Evolutionary conservation across 2,329 filamentous ascomycete genomes (phyloP).

Genomic region (Bipolaris bicolor): DNA sequence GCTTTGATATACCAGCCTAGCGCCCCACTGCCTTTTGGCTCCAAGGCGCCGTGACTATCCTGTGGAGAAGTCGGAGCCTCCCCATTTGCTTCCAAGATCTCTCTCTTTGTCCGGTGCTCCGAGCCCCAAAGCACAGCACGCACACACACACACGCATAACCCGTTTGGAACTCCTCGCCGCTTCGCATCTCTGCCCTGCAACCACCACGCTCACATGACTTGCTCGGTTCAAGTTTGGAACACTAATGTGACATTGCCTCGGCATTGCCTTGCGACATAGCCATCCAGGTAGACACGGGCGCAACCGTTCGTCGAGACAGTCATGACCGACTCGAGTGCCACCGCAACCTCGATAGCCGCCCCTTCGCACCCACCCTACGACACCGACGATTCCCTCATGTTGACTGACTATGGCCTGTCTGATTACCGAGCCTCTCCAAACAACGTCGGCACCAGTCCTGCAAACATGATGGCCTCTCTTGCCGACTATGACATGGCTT

Average conservation of each 20-base stretch:
- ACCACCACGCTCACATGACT: conserved; percentile 9
- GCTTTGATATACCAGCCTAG: conserved; percentile 20
- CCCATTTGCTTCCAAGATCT: conserved; percentile 7
- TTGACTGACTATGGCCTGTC: conserved; percentile 45
- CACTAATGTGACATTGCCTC: conserved; percentile 32
- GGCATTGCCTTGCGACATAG: conserved; percentile 10
- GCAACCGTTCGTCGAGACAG: conserved; percentile 24
- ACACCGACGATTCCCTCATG: conserved; percentile 44
- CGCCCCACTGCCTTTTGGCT: conserved; percentile 23
- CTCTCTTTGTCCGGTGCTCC: conserved; percentile 17
- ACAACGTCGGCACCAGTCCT: conserved; percentile 32
- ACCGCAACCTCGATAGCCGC: conserved; percentile 38
- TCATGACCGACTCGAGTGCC: conserved; percentile 39
- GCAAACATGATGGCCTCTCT: conserved; percentile 39
- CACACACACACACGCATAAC: conserved; percentile 7
- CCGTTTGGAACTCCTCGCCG: not conserved
- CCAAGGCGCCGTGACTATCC: conserved; percentile 11
- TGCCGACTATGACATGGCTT: conserved; percentile 41
- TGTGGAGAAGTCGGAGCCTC: conserved; percentile 26
- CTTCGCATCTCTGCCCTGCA: conserved; percentile 5
- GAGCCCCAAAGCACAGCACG: conserved; percentile 6
- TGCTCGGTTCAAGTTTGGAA: conserved; percentile 3
- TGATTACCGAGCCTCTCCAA: conserved; percentile 37
- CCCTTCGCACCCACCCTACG: conserved; percentile 35
- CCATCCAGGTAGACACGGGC: conserved; percentile 18